Conservation (phyloP, 768 basidiomycete genomes). For the Phlegmacium glaucopus region DNA sequence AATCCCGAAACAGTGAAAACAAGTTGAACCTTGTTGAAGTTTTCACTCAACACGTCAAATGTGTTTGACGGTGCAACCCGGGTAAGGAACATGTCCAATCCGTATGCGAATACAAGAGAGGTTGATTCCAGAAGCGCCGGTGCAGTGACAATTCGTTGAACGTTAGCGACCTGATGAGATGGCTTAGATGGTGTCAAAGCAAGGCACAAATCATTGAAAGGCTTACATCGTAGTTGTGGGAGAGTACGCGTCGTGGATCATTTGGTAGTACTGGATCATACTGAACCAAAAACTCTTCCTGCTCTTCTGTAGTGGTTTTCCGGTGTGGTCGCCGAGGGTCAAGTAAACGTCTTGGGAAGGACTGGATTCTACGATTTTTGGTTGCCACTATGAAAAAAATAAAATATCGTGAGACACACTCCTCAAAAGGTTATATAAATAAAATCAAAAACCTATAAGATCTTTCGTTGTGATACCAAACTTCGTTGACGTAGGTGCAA, state of each 20-base stretch:
- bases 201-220: not conserved
- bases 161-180: constrained; percentile 57
- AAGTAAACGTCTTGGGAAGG: constrained; percentile 68
- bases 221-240: constrained; percentile 44
- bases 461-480: constrained; percentile 88
- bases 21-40: constrained; percentile 91
- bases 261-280: constrained; percentile 80
- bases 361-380: constrained; percentile 66
- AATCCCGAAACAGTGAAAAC: constrained; percentile 77
- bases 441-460: constrained; percentile 63
- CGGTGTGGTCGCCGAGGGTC: constrained; percentile 80
- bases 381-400: constrained; percentile 60
- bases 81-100: constrained; percentile 87
- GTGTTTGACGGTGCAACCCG: constrained; percentile 83
- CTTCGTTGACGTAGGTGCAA: constrained; percentile 78
- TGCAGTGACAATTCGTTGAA: constrained; percentile 68
- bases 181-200: not conserved
- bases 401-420: no score
- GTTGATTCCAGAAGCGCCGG: constrained; percentile 91
- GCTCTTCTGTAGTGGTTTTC: constrained; percentile 73
- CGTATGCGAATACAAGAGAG: constrained; percentile 81
- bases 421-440: no score
- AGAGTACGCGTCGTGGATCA: constrained; percentile 56
- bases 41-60: constrained; percentile 89
- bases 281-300: constrained; percentile 81